Percentiles rank a stretch among this genome's conserved stretches.
phyloP scores from a whole-genome alignment of 192 early-diverging fungal genomes.

The Coemansia sp. region DNA sequence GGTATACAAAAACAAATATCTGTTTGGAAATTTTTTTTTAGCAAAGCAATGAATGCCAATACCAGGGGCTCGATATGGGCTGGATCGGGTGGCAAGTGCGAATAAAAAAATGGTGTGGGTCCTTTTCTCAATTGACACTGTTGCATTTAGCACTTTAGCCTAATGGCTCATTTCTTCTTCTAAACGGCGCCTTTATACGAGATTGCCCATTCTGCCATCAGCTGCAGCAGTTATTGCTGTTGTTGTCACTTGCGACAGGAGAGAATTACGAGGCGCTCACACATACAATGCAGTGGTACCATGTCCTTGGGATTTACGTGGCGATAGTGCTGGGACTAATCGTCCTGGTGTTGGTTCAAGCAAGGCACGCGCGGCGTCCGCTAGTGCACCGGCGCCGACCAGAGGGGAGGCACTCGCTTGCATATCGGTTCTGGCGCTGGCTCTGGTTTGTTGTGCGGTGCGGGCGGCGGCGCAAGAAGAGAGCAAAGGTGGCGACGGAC shows the following conservation, averaged over 20 bases:
- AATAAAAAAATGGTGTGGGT: too few species aligned
- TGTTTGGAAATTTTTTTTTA: background rate
- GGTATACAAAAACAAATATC: background rate
- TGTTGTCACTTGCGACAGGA: background rate
- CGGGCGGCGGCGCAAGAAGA: conserved; percentile 49
- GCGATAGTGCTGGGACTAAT: conserved; percentile 41
- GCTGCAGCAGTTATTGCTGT: background rate
- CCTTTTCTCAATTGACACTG: background rate
- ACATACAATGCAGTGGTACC: conserved; percentile 37
- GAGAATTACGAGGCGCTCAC: conserved; percentile 4
- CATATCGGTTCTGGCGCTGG: conserved; percentile 46
- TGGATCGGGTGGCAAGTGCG: background rate
- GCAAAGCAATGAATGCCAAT: background rate
- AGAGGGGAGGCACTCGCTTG: conserved; percentile 23
- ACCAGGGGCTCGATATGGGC: background rate
- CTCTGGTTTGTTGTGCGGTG: conserved; percentile 47
- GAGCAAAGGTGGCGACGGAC: conserved; percentile 28
- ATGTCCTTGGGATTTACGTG: conserved; percentile 51
- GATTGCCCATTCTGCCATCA: background rate
- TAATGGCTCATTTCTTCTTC: background rate
- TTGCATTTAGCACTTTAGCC: background rate
- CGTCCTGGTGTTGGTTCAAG: conserved; percentile 34
- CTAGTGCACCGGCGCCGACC: conserved; percentile 13
- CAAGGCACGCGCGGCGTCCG: conserved; percentile 15
- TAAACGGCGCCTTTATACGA: background rate